Percentiles rank a stretch among this genome's conserved stretches.
These are phyloP conservation scores for Hysterium pulicare DNA, from an alignment of 2,329 filamentous ascomycete species.

Conservation along the genomic window DNA sequence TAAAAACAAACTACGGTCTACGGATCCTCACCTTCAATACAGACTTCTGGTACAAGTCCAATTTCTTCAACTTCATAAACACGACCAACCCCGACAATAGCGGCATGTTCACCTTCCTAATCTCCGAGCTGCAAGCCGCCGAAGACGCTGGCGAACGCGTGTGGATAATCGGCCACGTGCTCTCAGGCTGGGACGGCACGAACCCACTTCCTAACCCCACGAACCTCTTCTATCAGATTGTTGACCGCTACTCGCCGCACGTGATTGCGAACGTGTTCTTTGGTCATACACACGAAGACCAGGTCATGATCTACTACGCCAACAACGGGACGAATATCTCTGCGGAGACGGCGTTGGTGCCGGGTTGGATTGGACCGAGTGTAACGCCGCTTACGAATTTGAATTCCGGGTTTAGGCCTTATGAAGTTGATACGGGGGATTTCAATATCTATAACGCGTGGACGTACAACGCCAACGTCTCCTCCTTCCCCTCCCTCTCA, in stretches of 20 bases:
- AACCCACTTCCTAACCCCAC: conserved; percentile 54
- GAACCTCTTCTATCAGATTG: conserved; percentile 54
- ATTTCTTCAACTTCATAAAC: conserved; percentile 52
- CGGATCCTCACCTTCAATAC: conserved; percentile 54
- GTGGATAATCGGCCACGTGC: conserved; percentile 55
- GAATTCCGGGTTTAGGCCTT: conserved; percentile 53
- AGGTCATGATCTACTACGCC: conserved; percentile 54
- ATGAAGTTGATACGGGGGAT: conserved; percentile 53
- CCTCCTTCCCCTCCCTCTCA: conserved; percentile 39
- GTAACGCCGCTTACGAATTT: conserved; percentile 55
- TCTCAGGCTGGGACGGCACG: conserved; percentile 54
- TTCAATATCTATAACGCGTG: conserved; percentile 55
- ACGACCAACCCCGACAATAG: conserved; percentile 50
- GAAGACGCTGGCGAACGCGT: conserved; percentile 53
- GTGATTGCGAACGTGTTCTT: conserved; percentile 56
- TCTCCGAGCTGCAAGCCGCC: conserved; percentile 51
- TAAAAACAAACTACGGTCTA: conserved; percentile 52
- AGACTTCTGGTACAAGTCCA: conserved; percentile 48
- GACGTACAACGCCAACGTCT: conserved; percentile 54
- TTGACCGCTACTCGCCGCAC: conserved; percentile 54
- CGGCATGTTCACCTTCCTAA: conserved; percentile 49
- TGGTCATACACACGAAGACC: conserved; percentile 55
- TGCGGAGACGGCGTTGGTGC: conserved; percentile 43
- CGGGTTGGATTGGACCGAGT: conserved; percentile 52
- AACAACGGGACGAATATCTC: conserved; percentile 48